Percentiles rank a stretch among this genome's conserved stretches.
Conservation (phyloP, 2,329 filamentous ascomycete genomes). For the Aureobasidium sp. region DNA sequence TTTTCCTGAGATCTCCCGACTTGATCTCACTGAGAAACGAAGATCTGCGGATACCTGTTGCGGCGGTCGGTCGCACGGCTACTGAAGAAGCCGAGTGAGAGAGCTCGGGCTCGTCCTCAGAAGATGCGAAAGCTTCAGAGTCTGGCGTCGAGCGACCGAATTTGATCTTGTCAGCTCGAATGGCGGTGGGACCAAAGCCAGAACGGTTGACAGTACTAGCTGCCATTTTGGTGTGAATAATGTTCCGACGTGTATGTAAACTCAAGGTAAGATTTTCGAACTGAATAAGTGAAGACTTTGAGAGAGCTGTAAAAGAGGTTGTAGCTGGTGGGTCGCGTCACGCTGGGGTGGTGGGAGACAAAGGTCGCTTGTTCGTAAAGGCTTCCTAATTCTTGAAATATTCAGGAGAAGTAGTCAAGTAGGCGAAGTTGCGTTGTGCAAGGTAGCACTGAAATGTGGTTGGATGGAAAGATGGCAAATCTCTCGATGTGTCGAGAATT, state of each 20-base stretch:
- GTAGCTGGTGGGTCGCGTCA: background rate
- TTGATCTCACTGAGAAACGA: constrained; percentile 87
- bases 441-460: constrained; percentile 1
- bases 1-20: constrained; percentile 55
- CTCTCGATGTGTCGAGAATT: background rate
- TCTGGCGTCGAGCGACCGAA: constrained; percentile 9
- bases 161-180: constrained; percentile 4
- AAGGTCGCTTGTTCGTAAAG: background rate
- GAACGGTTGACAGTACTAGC: constrained; percentile 3
- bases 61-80: constrained; percentile 35
- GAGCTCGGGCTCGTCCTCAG: constrained; percentile 80
- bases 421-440: background rate
- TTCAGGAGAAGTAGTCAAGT: background rate
- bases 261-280: background rate
- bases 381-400: constrained; percentile 3
- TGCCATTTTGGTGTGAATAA: background rate
- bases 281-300: background rate
- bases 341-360: background rate
- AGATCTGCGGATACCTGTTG: constrained; percentile 59
- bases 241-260: background rate
- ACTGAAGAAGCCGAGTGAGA: constrained; percentile 40
- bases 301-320: background rate
- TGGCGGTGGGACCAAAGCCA: background rate
- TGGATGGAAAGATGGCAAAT: background rate
- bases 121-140: constrained; percentile 67